A percentile compares a stretch with the other conserved stretches of the same genome.
Evolutionary conservation across 176 grass and related monocot genomes (phyloP).

Genomic region (Lolium perenne): DNA sequence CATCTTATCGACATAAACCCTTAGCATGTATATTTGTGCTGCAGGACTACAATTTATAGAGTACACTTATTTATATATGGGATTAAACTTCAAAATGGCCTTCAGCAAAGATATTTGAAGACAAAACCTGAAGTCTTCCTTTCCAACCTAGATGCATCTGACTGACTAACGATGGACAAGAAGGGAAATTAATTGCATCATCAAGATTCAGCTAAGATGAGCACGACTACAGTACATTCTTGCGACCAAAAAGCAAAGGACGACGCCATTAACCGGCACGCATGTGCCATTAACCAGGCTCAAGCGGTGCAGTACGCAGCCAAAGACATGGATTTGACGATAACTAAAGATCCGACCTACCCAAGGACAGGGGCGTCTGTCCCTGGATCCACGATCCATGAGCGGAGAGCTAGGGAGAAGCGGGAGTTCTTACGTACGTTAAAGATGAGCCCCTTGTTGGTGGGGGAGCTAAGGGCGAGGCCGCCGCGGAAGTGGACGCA

Average conservation of each 20-base stretch:
- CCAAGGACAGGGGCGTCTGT: not conserved
- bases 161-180: not conserved
- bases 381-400: conserved; percentile 4
- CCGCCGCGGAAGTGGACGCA: conserved; percentile 78
- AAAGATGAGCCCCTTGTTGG: conserved; percentile 53
- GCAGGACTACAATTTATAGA: not conserved
- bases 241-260: conserved; percentile 11
- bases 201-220: conserved; percentile 21
- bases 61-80: not conserved
- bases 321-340: not conserved
- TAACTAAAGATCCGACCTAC: not conserved
- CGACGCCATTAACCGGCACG: not conserved
- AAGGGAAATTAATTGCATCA: not conserved
- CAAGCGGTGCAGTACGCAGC: not conserved
- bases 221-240: not conserved
- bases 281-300: conserved; percentile 24
- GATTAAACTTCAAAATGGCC: conserved; percentile 8
- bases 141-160: not conserved
- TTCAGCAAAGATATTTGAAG: not conserved
- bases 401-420: not conserved
- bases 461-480: conserved; percentile 60
- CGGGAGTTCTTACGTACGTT: conserved; percentile 42
- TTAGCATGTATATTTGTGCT: not conserved
- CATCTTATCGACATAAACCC: not conserved
- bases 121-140: not conserved